A percentile compares a stretch with the other conserved stretches of the same genome.
Conservation (phyloP, 176 grass and related monocot genomes). For the Triticum urartu region DNA sequence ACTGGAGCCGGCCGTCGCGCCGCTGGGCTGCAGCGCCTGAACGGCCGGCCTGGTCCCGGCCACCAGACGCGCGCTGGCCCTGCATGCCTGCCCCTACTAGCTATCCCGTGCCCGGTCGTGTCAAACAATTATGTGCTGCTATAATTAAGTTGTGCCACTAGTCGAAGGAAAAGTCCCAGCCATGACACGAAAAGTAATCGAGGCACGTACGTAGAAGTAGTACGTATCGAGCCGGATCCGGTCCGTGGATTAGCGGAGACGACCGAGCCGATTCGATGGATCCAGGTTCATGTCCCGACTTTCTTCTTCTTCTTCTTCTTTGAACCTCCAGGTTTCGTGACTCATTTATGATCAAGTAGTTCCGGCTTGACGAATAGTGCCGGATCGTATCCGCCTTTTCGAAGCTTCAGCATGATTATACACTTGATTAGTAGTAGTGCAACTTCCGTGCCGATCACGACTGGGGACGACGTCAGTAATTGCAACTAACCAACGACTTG, state of each 20-base stretch:
- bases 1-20: neutral
- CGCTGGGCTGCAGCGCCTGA: conserved; percentile 5
- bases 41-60: conserved; percentile 11
- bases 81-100: neutral
- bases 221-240: neutral
- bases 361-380: neutral
- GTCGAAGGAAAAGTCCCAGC: neutral
- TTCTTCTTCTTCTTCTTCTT: neutral
- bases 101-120: neutral
- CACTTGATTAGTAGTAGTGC: too few species aligned
- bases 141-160: neutral
- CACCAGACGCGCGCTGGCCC: neutral
- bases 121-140: neutral
- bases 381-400: neutral
- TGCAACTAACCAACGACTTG: neutral
- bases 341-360: neutral
- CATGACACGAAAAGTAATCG: neutral
- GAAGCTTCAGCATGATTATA: neutral
- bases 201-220: neutral
- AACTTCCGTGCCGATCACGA: neutral
- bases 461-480: neutral
- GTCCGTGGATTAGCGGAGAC: neutral
- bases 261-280: conserved; percentile 11
- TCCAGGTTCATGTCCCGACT: neutral
- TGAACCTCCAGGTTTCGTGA: neutral